phyloP scores from a whole-genome alignment of 2,329 filamentous ascomycete genomes.

The Penicillium sp. region DNA sequence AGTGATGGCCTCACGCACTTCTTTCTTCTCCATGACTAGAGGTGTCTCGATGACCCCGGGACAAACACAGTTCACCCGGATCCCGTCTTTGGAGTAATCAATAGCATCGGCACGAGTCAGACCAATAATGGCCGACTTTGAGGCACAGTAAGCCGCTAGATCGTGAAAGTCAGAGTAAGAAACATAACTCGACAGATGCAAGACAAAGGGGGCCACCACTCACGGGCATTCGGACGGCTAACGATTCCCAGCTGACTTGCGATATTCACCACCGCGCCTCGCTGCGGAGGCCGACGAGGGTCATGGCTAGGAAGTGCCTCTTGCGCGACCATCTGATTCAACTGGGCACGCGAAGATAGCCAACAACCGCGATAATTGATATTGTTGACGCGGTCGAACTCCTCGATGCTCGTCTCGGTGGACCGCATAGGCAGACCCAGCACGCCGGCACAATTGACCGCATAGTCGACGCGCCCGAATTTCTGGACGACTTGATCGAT shows the following conservation, averaged over 20 bases:
- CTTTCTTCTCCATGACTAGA: slow-evolving; percentile 49
- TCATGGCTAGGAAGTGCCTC: slow-evolving; percentile 47
- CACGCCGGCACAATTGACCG: slow-evolving; percentile 61
- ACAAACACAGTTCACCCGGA: slow-evolving; percentile 41
- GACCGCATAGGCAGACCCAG: slow-evolving; percentile 30
- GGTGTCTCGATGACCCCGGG: slow-evolving; percentile 54
- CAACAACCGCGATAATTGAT: slow-evolving; percentile 61
- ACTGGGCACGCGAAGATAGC: slow-evolving; percentile 52
- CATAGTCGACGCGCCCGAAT: slow-evolving; percentile 59
- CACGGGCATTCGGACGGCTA: slow-evolving; percentile 50
- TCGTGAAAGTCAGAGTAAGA: background rate
- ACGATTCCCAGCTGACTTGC: slow-evolving; percentile 60
- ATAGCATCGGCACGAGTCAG: slow-evolving; percentile 63
- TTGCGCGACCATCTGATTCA: slow-evolving; percentile 54
- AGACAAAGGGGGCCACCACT: slow-evolving; percentile 23
- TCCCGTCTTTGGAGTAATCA: slow-evolving; percentile 53
- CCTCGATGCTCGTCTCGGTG: slow-evolving; percentile 51
- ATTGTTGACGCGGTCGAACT: slow-evolving; percentile 59
- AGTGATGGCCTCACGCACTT: slow-evolving; percentile 44
- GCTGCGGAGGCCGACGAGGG: slow-evolving; percentile 38
- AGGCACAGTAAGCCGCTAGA: slow-evolving; percentile 60
- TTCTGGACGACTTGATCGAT: slow-evolving; percentile 12
- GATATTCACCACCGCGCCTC: slow-evolving; percentile 58
- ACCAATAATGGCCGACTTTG: slow-evolving; percentile 62
- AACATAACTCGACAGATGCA: background rate